Evolutionary conservation across 2,329 filamentous ascomycete genomes (phyloP).

Genomic region (Anisogramma anomala): DNA sequence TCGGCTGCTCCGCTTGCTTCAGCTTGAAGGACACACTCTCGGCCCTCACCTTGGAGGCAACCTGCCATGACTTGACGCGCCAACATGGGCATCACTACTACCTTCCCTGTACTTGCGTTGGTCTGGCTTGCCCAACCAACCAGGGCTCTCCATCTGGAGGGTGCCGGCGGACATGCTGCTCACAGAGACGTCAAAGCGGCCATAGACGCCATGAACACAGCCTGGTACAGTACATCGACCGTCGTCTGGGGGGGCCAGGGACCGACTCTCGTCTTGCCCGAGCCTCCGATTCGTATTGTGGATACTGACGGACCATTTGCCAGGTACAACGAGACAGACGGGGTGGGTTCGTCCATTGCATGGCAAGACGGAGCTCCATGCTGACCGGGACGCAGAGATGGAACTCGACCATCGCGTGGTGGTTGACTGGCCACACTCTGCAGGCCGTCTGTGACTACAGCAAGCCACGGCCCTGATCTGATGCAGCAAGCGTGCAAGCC

Average conservation of each 20-base stretch:
- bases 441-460: slow-evolving; percentile 26
- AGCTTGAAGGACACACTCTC: background rate
- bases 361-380: background rate
- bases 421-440: slow-evolving; percentile 27
- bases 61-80: background rate
- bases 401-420: slow-evolving; percentile 26
- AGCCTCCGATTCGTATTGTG: background rate
- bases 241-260: background rate
- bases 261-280: background rate
- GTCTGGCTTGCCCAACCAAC: background rate
- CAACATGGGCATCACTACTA: background rate
- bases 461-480: too few relatives aligned
- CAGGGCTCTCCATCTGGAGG: background rate
- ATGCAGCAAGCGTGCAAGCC: too few relatives aligned
- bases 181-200: slow-evolving; percentile 13
- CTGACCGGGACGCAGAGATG: slow-evolving; percentile 14
- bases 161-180: background rate
- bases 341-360: slow-evolving; percentile 12
- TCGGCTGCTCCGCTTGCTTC: too few relatives aligned
- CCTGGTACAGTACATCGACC: slow-evolving; percentile 15
- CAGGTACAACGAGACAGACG: slow-evolving; percentile 20
- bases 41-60: background rate
- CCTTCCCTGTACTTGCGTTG: background rate
- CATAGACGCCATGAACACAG: slow-evolving; percentile 25
- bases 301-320: background rate